Conservation (phyloP, 2,329 filamentous ascomycete genomes). For the Cladosporium sp. region DNA sequence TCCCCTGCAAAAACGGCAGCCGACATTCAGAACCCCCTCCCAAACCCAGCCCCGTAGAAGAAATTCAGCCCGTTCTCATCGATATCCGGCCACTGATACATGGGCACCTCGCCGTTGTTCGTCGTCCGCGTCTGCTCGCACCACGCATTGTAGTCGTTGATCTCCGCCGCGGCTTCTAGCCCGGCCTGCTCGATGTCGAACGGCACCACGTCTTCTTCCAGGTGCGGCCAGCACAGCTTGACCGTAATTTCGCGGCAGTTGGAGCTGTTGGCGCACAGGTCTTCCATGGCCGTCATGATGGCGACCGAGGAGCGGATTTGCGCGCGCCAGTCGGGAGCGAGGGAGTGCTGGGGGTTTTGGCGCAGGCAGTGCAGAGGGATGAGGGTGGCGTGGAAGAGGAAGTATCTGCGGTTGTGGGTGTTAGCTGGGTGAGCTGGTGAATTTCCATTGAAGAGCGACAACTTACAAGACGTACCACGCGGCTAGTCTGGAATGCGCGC, state of each 20-base stretch:
- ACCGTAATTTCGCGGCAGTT: conserved; percentile 15
- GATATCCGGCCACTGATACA: conserved; percentile 15
- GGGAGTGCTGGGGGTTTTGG: conserved; percentile 12
- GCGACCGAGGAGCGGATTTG: conserved; percentile 10
- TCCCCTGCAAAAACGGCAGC: too few relatives aligned
- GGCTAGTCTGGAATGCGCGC: conserved; percentile 3
- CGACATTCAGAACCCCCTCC: not conserved
- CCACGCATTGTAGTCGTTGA: conserved; percentile 14
- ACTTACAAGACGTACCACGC: conserved; percentile 18
- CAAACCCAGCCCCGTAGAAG: conserved; percentile 17
- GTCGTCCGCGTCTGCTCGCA: conserved; percentile 15
- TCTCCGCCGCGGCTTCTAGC: conserved; percentile 3
- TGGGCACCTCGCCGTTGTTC: conserved; percentile 3
- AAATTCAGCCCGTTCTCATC: conserved; percentile 16
- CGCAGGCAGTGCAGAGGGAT: conserved; percentile 16
- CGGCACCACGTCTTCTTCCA: conserved; percentile 3
- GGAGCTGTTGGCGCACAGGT: conserved; percentile 11
- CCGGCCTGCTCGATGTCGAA: not conserved
- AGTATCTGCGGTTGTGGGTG: not conserved
- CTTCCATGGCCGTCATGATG: conserved; percentile 15
- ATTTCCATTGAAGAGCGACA: not conserved
- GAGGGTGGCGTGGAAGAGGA: conserved; percentile 17
- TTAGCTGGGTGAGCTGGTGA: not conserved
- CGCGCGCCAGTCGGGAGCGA: conserved; percentile 14
- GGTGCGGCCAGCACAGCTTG: conserved; percentile 13